Evolutionary conservation across 2,329 filamentous ascomycete species (phyloP), one percentile per base, ranked within the genome.

Genomic region (Cladosporium sp.): DNA sequence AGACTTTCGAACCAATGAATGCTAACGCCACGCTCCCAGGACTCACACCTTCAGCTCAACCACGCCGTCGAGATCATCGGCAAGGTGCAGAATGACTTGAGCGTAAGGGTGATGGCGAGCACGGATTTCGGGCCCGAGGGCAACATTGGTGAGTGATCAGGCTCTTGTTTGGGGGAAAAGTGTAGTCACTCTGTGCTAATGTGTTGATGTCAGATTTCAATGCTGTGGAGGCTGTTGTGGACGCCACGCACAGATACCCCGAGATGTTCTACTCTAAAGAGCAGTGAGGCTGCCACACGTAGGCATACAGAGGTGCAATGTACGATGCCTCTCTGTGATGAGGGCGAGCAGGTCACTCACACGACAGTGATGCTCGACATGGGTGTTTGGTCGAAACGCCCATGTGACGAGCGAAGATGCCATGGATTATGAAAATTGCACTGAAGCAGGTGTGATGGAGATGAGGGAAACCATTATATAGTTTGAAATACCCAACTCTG

Each of bases 181-280:
- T 53, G 50, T 31, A 6, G 1, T 52, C 31, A 4, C 50, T 18
- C 23, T 11, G 26, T 53, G 26, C 50, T 55, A 33, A 55, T 18
- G 18, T 11, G 5, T 6, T 6, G 3, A 14, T 14, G 16, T 29
- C 70, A 94, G 93, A 97, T 79, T 91, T 91, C 78, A 84, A 83
- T 62, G 85, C 92, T 37, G 90, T 88, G 67, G 88, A 91, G 65
- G 87, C 89, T 0, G 90, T 97, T 3, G 93, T 97, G 18, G 91
- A 97, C 66, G 89, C 88, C 40, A 95, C 92, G 37, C 93, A 97
- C 79, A 86, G 88, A 59, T 87, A 92, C 76, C 91, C 90, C 74
- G 83, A 88, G 67, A 89, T 98, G 61, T 97, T 97, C 76, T 93
- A 91, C 74, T 85, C 86, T 64, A 82, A 75, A 66, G 71, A 75